Evolutionary conservation across 1,284 basidiomycete species (phyloP), one percentile per base, ranked within the genome.

Genomic region (Filobasidium uniguttulatum): DNA sequence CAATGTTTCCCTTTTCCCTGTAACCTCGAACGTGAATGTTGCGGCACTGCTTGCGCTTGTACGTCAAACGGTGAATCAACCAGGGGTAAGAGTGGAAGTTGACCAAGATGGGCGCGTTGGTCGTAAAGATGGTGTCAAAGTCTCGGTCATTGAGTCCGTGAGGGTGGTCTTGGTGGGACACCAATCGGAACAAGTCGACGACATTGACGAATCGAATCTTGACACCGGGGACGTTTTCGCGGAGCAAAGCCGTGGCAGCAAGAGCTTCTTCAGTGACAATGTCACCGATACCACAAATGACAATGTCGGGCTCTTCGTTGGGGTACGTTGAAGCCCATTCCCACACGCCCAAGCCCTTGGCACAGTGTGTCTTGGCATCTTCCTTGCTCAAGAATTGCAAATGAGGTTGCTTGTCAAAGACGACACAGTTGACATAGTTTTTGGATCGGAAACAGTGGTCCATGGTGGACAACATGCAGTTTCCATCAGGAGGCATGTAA

Each of bases 401-500:
- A n/a, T 56, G 55, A 19, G 48, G 78, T 52, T 83, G 81, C 69
- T 86, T 86, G 62, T 80, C 82, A 25, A 82, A 83, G 17, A 85
- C 83, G 75, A 87, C 82, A 15, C 44, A 66, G 63, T 88, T 87
- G 53, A 87, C 72, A 57, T 87, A 86, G 65, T 84, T 80, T 71
- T 80, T 82, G 31, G 82, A 78, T 49, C 78, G 70, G 57, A 87
- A 63, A 59, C 83, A 86, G 65, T 87, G 85, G 2, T 80, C 75
- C 53, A 86, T 73, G 20, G 64, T 43, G 23, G 80, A 82, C 50
- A 85, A 66, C 69, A 83, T 80, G 60, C 81, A 84, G 63, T 87
- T 86, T 9, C 82, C 81, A 59, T 88, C 85, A n/a, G 84, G 83
- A 0, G 85, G 84, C 22, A 87, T 72, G 62, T 86, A 87, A 17